These are phyloP conservation scores for Canna indica DNA, from an alignment of 176 grass and related monocot species.

Conservation along the genomic window DNA sequence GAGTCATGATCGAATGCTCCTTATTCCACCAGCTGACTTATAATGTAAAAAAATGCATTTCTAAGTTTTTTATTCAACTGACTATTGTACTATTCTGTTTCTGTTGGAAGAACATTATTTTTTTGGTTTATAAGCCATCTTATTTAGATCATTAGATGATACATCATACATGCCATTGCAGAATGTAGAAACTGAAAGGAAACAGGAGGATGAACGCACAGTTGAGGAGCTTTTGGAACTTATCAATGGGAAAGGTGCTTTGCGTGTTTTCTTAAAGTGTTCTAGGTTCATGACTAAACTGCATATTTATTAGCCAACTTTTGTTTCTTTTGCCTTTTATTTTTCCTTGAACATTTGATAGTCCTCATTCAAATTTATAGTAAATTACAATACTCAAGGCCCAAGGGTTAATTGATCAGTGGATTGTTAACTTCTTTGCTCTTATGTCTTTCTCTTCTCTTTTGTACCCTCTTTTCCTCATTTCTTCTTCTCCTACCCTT, in stretches of 20 bases:
- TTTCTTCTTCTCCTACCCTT: not conserved
- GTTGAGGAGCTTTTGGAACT: slow-evolving; percentile 9
- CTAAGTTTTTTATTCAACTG: not conserved
- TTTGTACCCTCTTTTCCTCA: not conserved
- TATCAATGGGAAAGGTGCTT: slow-evolving; percentile 13
- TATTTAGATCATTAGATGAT: not conserved
- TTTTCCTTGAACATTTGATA: no score
- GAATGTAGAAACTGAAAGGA: not conserved
- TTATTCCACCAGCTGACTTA: not conserved
- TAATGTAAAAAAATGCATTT: not conserved
- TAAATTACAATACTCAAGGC: not conserved
- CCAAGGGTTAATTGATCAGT: not conserved
- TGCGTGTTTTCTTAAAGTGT: not conserved
- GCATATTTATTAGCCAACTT: not conserved
- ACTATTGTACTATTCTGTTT: not conserved
- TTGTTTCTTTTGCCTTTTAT: not conserved
- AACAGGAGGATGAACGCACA: slow-evolving; percentile 2
- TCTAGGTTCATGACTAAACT: not conserved
- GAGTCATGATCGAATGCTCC: not conserved
- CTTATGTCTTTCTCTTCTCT: not conserved
- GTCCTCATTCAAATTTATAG: not conserved
- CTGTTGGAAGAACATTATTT: not conserved
- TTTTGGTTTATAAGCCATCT: not conserved
- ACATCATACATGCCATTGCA: not conserved
- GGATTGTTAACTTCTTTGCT: not conserved